These are phyloP conservation scores for Cardamine chenopodiifolia DNA, from an alignment of 345 rosid genomes.

Conservation along the genomic window DNA sequence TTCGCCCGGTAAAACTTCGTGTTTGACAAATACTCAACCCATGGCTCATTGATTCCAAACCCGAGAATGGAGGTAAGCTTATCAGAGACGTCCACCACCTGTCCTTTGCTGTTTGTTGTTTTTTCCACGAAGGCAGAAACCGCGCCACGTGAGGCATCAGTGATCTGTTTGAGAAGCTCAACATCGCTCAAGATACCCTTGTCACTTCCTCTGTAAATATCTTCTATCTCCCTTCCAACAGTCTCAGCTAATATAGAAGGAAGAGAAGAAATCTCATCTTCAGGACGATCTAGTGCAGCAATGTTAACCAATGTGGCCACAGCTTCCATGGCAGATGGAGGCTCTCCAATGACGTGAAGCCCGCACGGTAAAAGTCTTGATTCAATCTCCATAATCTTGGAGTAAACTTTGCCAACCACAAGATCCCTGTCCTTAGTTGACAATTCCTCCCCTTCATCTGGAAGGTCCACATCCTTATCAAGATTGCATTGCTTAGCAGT, in stretches of 20 bases:
- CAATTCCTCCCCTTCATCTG: conserved; percentile 76
- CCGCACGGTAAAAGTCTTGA: conserved; percentile 96
- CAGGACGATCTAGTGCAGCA: conserved; percentile 91
- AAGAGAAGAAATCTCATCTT: conserved; percentile 71
- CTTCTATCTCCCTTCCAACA: conserved; percentile 84
- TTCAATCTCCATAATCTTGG: conserved; percentile 99
- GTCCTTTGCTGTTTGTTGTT: conserved; percentile 86
- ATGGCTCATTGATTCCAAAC: conserved; percentile 94
- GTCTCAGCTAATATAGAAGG: conserved; percentile 80
- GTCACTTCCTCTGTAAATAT: conserved; percentile 80
- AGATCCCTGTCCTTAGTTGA: conserved; percentile 76
- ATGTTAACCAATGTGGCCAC: conserved; percentile 94
- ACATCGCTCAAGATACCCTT: conserved; percentile 91
- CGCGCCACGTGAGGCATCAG: conserved; percentile 93
- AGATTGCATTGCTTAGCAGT: conserved; percentile 97
- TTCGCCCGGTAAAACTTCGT: conserved; percentile 92
- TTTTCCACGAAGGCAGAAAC: conserved; percentile 72
- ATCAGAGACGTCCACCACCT: conserved; percentile 77
- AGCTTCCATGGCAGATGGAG: conserved; percentile 97
- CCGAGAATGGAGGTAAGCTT: conserved; percentile 84
- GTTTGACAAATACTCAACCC: conserved; percentile 83
- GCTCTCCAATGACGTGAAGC: conserved; percentile 96
- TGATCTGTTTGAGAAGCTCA: conserved; percentile 93
- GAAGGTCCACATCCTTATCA: conserved; percentile 89
- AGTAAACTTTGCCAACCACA: conserved; percentile 92